A percentile compares a stretch with the other conserved stretches of the same genome.
phyloP scores from a whole-genome alignment of 345 rosid species.

The Durio zibethinus region DNA sequence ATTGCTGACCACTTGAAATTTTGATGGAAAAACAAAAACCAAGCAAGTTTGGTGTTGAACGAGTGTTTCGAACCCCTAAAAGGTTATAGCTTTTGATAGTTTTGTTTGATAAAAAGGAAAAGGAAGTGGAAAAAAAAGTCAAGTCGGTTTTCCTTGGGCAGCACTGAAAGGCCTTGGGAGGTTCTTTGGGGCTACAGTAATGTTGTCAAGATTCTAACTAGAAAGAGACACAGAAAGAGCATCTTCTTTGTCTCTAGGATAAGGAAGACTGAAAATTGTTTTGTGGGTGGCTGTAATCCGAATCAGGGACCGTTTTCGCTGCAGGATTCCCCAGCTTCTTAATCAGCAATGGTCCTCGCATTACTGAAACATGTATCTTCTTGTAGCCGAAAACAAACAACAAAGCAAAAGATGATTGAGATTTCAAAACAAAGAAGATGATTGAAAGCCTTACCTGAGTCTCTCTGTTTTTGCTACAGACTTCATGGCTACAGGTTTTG shows the following conservation, averaged over 20 bases:
- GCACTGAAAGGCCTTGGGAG: neutral
- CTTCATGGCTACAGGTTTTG: neutral
- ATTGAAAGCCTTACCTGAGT: neutral
- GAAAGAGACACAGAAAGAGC: constrained; percentile 27
- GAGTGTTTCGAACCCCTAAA: neutral
- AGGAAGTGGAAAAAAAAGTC: neutral
- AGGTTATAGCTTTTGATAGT: neutral
- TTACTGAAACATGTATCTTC: neutral
- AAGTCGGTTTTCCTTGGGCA: neutral
- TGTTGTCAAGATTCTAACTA: constrained; percentile 31
- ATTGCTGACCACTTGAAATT: neutral
- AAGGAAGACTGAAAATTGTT: neutral
- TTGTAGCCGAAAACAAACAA: constrained; percentile 9
- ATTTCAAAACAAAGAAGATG: neutral
- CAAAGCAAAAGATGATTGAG: neutral
- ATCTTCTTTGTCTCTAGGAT: constrained; percentile 21
- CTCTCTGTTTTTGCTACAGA: neutral
- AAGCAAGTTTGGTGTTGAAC: constrained; percentile 11
- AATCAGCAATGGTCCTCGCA: constrained; percentile 19
- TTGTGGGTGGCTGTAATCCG: constrained; percentile 2
- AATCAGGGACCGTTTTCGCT: constrained; percentile 33
- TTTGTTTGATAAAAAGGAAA: neutral
- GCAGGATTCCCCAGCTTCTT: constrained; percentile 22
- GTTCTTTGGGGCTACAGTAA: constrained; percentile 4
- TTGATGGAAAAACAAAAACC: neutral